Evolutionary conservation across 129 eudicot species (phyloP).

Genomic region (Chrysanthemum makinoi): DNA sequence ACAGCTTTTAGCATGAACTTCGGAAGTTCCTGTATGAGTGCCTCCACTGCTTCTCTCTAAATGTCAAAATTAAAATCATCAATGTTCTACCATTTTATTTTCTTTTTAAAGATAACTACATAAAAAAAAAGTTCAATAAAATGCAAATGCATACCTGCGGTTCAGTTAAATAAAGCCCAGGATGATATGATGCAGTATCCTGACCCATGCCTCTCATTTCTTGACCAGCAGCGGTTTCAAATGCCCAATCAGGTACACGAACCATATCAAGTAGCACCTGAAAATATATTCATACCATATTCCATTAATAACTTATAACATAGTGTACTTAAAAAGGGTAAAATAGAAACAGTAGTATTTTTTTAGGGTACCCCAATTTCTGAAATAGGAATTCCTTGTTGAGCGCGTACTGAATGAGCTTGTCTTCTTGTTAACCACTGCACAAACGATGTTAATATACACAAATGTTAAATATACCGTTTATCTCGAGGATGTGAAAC

Average conservation of each 20-base stretch:
- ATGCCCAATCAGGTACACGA: slow-evolving; percentile 96
- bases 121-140: neutral
- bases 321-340: neutral
- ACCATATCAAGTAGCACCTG: slow-evolving; percentile 91
- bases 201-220: slow-evolving; percentile 97
- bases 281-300: too few species aligned
- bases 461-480: neutral
- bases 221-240: slow-evolving; percentile 91
- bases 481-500: neutral
- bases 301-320: neutral
- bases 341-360: too few species aligned
- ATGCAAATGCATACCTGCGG: slow-evolving; percentile 57
- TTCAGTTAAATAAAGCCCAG: slow-evolving; percentile 82
- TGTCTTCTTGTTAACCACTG: slow-evolving; percentile 96
- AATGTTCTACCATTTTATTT: neutral
- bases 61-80: slow-evolving; percentile 12
- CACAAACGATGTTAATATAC: slow-evolving; percentile 12
- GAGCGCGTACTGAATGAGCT: slow-evolving; percentile 83
- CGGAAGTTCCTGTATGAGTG: slow-evolving; percentile 96
- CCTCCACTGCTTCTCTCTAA: slow-evolving; percentile 99
- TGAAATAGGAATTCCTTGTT: slow-evolving; percentile 94
- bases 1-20: slow-evolving; percentile 91
- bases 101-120: neutral
- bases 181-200: slow-evolving; percentile 86
- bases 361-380: slow-evolving; percentile 69